Evolutionary conservation across 2,329 filamentous ascomycete species (phyloP).

Genomic region (Nemania sp.): DNA sequence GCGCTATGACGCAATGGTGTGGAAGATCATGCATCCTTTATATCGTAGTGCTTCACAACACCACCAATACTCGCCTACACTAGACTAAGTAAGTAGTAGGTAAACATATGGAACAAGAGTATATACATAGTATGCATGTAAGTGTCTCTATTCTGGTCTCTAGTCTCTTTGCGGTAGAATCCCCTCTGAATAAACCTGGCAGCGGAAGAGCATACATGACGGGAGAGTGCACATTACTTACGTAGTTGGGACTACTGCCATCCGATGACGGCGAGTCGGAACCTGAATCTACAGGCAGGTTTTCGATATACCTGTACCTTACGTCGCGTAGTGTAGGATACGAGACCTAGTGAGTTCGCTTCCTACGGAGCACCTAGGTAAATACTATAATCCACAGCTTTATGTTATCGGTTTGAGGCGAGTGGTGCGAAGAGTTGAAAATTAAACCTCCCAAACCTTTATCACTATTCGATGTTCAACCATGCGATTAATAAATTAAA

Average conservation of each 20-base stretch:
- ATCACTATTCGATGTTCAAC: no score
- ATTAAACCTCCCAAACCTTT: no score
- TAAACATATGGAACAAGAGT: not conserved
- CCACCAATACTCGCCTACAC: no score
- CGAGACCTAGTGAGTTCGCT: not conserved
- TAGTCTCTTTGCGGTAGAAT: not conserved
- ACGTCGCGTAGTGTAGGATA: not conserved
- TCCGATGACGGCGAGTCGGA: not conserved
- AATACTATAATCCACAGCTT: no score
- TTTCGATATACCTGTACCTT: not conserved
- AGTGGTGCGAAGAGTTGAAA: no score
- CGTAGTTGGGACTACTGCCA: not conserved
- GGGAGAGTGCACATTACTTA: not conserved
- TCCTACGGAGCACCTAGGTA: no score
- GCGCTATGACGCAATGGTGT: slow-evolving; percentile 27
- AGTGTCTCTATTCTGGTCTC: no score
- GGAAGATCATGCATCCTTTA: slow-evolving; percentile 24
- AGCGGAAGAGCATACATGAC: not conserved
- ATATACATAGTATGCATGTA: not conserved
- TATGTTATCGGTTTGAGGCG: no score
- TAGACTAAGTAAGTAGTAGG: no score
- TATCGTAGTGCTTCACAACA: no score
- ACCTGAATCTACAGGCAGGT: not conserved
- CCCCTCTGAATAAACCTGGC: not conserved
- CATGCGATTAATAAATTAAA: no score